Conservation (phyloP, 1,139 yeast genomes). For the Yamadazyma trypodendri region DNA sequence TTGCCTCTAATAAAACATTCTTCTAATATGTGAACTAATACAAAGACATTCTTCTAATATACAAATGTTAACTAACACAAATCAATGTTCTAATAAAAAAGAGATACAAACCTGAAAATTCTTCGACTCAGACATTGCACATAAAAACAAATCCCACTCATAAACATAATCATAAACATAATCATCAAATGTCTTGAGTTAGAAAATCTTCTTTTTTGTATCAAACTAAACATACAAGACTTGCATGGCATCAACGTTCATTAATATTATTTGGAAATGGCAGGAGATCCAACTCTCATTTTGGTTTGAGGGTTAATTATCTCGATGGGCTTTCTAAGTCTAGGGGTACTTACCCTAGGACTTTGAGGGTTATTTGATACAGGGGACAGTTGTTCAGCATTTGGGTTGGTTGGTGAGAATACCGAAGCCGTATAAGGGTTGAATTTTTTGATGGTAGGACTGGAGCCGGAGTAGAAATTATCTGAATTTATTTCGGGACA, state of each 20-base stretch:
- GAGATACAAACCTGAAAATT: too few species aligned
- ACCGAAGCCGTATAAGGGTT: conserved; percentile 60
- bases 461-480: conserved; percentile 9
- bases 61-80: too few species aligned
- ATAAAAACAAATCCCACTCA: conserved; percentile 1
- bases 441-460: conserved; percentile 41
- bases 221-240: conserved; percentile 1
- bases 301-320: conserved; percentile 81
- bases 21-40: too few species aligned
- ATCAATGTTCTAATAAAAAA: background rate
- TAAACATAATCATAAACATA: background rate
- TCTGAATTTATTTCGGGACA: conserved; percentile 52
- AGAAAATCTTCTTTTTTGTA: background rate
- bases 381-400: conserved; percentile 15
- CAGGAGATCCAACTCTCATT: conserved; percentile 60
- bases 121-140: conserved; percentile 2
- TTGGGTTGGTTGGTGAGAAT: conserved; percentile 43
- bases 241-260: conserved; percentile 1
- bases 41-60: too few species aligned
- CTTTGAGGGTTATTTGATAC: conserved; percentile 14
- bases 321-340: conserved; percentile 64
- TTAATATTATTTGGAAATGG: conserved; percentile 18
- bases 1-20: too few species aligned
- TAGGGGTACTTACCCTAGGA: conserved; percentile 52
- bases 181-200: conserved; percentile 1